A percentile compares a stretch with the other conserved stretches of the same genome.
phyloP scores from a whole-genome alignment of 73 alveolate species.

The Paramecium sonneborni region DNA sequence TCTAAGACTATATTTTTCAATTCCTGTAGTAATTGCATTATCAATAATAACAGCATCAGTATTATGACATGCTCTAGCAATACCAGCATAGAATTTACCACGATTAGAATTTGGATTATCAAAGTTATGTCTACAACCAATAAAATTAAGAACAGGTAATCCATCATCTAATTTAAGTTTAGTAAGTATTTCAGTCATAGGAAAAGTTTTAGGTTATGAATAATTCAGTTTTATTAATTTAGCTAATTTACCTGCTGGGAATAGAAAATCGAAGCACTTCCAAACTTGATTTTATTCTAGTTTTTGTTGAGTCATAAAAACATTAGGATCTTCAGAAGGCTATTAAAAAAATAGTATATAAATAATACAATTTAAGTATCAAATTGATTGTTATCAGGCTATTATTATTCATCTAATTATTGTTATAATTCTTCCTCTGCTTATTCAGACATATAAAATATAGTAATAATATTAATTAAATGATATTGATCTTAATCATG shows the following conservation, averaged over 20 bases:
- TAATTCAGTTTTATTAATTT: constrained; percentile 39
- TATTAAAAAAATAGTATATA: too few species aligned
- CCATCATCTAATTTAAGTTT: constrained; percentile 51
- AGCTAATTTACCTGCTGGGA: constrained; percentile 62
- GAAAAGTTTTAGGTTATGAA: constrained; percentile 44
- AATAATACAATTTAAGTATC: too few species aligned
- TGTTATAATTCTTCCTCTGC: not conserved
- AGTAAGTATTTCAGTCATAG: constrained; percentile 43
- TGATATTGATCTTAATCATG: not conserved
- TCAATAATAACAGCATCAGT: constrained; percentile 95
- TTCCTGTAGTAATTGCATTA: constrained; percentile 93
- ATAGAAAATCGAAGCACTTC: constrained; percentile 53
- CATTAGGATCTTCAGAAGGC: not conserved
- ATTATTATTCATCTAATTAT: not conserved
- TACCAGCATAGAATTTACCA: constrained; percentile 94
- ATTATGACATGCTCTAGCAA: constrained; percentile 96
- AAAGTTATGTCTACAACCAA: constrained; percentile 87
- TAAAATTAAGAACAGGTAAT: constrained; percentile 78
- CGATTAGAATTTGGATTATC: constrained; percentile 70
- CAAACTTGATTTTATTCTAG: constrained; percentile 7
- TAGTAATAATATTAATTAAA: not conserved
- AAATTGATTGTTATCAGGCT: too few species aligned
- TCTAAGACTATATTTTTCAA: constrained; percentile 93
- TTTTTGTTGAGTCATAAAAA: not conserved
- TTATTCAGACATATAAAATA: not conserved